Percentiles rank a stretch among this genome's conserved stretches.
Conservation (phyloP, 257 asterid species). For the Apocynum venetum region DNA sequence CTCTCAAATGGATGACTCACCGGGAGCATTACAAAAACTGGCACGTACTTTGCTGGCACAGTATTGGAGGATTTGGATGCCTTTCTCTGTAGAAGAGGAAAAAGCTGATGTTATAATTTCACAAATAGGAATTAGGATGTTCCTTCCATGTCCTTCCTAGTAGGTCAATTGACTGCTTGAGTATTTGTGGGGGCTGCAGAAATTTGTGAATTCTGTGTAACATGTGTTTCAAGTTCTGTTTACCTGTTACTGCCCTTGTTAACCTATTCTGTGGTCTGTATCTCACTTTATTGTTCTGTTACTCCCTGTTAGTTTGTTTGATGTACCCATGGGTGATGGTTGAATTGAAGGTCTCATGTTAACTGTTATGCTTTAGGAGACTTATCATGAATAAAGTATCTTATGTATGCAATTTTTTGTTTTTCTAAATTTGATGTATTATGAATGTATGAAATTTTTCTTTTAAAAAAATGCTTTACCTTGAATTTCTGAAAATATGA, state of each 20-base stretch:
- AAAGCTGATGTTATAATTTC: not conserved
- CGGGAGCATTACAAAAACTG: constrained; percentile 72
- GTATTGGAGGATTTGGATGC: constrained; percentile 4
- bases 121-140: not conserved
- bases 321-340: not conserved
- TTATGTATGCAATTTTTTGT: not conserved
- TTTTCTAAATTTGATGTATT: not conserved
- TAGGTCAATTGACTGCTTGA: not conserved
- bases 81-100: constrained; percentile 4
- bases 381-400: not conserved
- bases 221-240: not conserved
- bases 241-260: not conserved
- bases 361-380: not conserved
- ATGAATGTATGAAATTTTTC: not conserved
- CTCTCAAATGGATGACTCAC: constrained; percentile 27
- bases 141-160: not conserved
- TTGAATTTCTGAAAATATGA: not conserved
- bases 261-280: not conserved
- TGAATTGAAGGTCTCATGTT: not conserved
- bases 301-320: not conserved
- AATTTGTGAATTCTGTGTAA: not conserved
- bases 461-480: not conserved
- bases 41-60: constrained; percentile 51
- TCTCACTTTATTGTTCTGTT: not conserved
- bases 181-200: not conserved